Evolutionary conservation across 306 rosid genomes (phyloP), one percentile per base, ranked within the genome.

Genomic region (Cucurbita ficifolia): DNA sequence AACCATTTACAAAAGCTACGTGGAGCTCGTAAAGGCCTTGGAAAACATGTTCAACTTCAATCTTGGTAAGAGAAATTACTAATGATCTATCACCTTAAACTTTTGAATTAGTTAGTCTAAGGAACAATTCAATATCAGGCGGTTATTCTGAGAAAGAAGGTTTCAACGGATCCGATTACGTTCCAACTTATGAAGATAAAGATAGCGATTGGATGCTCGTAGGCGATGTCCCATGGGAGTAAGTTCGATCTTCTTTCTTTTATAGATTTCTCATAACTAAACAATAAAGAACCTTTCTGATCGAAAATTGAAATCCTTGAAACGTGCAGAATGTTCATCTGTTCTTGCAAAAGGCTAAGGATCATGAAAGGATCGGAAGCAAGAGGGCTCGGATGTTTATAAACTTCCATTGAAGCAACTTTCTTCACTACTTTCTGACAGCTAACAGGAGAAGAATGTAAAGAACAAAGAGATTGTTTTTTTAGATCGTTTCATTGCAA

Each of bases 21-120:
- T 80, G 0, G 85, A 91, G 74, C 87, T 94, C 8, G 84, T 94
- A n/a, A 76, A 42, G 83, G 95, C 96, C 40, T 84, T 94, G 70
- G 81, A 94, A 73, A 77, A 21, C 54, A 78, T 94, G 87, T 91
- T 94, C 86, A 84, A 83, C 57, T 82, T 95, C 76, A 78, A 87
- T 9, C 77, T 93, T 42, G 96, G 98, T 86, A 81, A 79, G 87
- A 52, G 4, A 72, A 45, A 11, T 0, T 14, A 24, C 0, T 5
- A 7, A 61, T 18, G 19, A 18, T 5, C 29, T 9, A 53, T 8
- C 29, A 16, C 2, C 22, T 36, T 35, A 17, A 38, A 14, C 29
- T 38, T 61, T 61, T n/a, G 14, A 38, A 3, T 61, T 3, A 17
- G 6, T 38, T 8, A 0, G 36, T 13, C 9, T 38, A 38, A 62